A percentile compares a stretch with the other conserved stretches of the same genome.
Conservation (phyloP, 1,284 basidiomycete species). For the Meira miltonrushii region DNA sequence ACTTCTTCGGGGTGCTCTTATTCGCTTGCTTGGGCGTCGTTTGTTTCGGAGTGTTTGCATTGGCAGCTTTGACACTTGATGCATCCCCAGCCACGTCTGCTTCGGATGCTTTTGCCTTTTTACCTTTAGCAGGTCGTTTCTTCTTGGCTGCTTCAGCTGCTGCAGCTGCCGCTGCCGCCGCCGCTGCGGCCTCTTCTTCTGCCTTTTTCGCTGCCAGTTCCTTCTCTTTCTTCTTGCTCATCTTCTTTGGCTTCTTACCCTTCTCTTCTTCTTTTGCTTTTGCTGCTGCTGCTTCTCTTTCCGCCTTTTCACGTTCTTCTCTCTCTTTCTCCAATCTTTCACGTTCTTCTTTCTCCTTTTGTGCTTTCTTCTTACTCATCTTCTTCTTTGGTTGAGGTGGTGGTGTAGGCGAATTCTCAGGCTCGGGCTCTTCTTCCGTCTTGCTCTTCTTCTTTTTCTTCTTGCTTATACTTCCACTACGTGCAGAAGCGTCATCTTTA, state of each 20-base stretch:
- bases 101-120: not conserved
- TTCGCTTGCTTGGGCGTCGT: not conserved
- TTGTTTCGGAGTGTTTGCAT: not conserved
- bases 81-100: conserved; percentile 4
- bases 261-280: conserved; percentile 12
- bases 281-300: conserved; percentile 15
- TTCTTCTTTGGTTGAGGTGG: conserved; percentile 24
- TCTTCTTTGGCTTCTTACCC: conserved; percentile 21
- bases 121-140: conserved; percentile 8
- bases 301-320: conserved; percentile 26
- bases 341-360: conserved; percentile 26
- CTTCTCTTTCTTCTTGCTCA: conserved; percentile 31
- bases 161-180: conserved; percentile 21
- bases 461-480: not conserved
- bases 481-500: not conserved
- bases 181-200: conserved; percentile 17
- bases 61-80: conserved; percentile 7
- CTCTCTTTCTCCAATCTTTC: conserved; percentile 41
- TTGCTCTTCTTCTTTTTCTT: conserved; percentile 10
- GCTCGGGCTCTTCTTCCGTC: conserved; percentile 1
- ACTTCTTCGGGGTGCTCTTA: not conserved
- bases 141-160: conserved; percentile 4
- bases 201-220: too few relatives aligned
- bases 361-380: conserved; percentile 33
- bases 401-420: not conserved